Evolutionary conservation across 2,329 filamentous ascomycete species (phyloP), one percentile per base, ranked within the genome.

Genomic region (Pestalotiopsis sp.): DNA sequence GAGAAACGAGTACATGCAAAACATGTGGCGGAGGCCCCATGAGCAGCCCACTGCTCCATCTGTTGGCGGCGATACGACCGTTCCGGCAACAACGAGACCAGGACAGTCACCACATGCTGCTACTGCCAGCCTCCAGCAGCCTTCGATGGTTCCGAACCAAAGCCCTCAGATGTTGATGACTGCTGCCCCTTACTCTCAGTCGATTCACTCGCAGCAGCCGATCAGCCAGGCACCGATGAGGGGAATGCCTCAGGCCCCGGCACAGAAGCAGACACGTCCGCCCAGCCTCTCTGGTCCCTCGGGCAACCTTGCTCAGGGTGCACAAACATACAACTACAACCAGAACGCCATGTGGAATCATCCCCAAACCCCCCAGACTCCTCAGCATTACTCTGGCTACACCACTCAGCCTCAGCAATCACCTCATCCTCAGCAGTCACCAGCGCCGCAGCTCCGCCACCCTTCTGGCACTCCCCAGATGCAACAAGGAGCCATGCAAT

Each of bases 11-110:
- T 97, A 94, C 73, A 85, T 97, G 72, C 91, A 95, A 67, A 90
- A 90, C 67, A 88, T 94, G 72, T 98, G 95, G 92, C 89, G 92
- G 72, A 88, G 92, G 70, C 91, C 93, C 12, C 94, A 97, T 72
- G 94, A 98, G 77, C 90, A 92, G 69, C 90, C 93, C 31, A 82
- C 83, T 65, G 84, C 80, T 63, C 87, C 85, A 69, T 81, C 86
- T 60, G 63, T 67, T 38, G 82, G 83, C 62, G 80, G 80, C 20
- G 79, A 79, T 67, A 83, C 87, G 62, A 72, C 85, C 3, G 74
- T 83, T 25, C 76, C 82, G 12, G 81, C 68, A n/a, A 84, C 85
- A 14, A 86, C 83, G 67, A 85, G 88, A 62, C 81, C 87, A 11
- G 83, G 86, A 36, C 85, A 89, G 74, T 88, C 89, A 27, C 86